Conservation (phyloP, 2,329 filamentous ascomycete genomes). For the Plenodomus lindquistii region DNA sequence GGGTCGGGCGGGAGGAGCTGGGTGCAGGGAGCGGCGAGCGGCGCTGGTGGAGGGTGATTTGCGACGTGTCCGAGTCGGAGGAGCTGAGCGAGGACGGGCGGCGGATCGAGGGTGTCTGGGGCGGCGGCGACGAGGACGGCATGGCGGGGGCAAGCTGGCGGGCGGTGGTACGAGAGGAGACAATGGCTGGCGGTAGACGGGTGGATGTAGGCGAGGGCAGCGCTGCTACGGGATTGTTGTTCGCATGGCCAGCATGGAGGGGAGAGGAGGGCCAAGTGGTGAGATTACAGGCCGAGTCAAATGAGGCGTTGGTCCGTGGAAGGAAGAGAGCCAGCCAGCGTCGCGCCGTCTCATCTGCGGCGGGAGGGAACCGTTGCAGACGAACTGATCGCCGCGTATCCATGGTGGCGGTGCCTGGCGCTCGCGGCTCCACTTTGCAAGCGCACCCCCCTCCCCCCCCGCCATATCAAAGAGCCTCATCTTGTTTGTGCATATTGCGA, state of each 20-base stretch:
- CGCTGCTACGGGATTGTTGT: slow-evolving; percentile 1
- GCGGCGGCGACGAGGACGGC: slow-evolving; percentile 38
- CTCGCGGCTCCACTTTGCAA: neutral
- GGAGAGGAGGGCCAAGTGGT: slow-evolving; percentile 3
- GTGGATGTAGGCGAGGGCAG: neutral
- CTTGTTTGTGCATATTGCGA: neutral
- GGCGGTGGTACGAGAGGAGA: slow-evolving; percentile 7
- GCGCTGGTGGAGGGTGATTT: slow-evolving; percentile 42
- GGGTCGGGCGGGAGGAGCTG: slow-evolving; percentile 18
- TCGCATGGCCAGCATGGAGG: slow-evolving; percentile 32
- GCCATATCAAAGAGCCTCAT: neutral
- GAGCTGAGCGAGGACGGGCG: slow-evolving; percentile 33
- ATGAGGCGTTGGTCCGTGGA: too few species aligned
- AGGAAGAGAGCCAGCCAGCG: too few species aligned
- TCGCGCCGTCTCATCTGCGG: neutral
- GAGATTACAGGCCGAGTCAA: slow-evolving; percentile 2
- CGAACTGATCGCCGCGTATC: neutral
- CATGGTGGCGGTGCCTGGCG: neutral
- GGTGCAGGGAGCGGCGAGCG: slow-evolving; percentile 45
- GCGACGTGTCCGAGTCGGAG: slow-evolving; percentile 47
- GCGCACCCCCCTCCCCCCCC: neutral
- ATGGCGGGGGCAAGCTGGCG: slow-evolving; percentile 21
- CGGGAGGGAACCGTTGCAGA: neutral
- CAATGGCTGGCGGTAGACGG: neutral
- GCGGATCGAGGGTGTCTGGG: slow-evolving; percentile 36